Evolutionary conservation across 768 basidiomycete species (phyloP).

Genomic region (Leccinum broughii): DNA sequence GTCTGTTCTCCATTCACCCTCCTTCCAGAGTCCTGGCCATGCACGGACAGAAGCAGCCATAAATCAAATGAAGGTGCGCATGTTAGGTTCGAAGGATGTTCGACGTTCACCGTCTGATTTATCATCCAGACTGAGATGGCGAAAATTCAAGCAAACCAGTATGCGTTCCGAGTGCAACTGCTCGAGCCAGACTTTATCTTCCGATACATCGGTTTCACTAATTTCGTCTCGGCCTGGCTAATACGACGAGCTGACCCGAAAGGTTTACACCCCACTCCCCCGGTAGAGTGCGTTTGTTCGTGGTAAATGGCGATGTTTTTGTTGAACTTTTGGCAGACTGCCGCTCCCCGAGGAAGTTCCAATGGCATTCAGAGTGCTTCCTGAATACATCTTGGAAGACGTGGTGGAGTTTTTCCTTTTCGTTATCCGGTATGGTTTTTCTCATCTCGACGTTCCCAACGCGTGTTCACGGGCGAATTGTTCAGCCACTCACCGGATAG

Average conservation of each 20-base stretch:
- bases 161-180: conserved; percentile 83
- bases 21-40: conserved; percentile 62
- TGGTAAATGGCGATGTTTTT: background rate
- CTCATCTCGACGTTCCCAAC: background rate
- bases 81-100: background rate
- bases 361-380: conserved; percentile 79
- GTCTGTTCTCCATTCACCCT: background rate
- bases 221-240: conserved; percentile 91
- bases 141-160: conserved; percentile 68
- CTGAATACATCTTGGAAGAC: conserved; percentile 94
- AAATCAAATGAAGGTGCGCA: conserved; percentile 69
- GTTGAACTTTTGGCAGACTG: conserved; percentile 49
- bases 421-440: conserved; percentile 63
- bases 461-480: conserved; percentile 4
- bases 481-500: conserved; percentile 71
- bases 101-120: background rate
- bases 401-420: conserved; percentile 89
- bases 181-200: conserved; percentile 83
- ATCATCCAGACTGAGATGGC: conserved; percentile 60
- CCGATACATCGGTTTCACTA: conserved; percentile 79
- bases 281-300: conserved; percentile 55
- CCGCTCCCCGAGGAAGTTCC: conserved; percentile 87
- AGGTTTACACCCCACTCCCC: conserved; percentile 69
- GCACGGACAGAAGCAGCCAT: conserved; percentile 77
- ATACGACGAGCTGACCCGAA: conserved; percentile 86